Evolutionary conservation across 2,329 filamentous ascomycete genomes (phyloP), one percentile per base, ranked within the genome.

Genomic region (Paecilomyces dactylethromorphus): DNA sequence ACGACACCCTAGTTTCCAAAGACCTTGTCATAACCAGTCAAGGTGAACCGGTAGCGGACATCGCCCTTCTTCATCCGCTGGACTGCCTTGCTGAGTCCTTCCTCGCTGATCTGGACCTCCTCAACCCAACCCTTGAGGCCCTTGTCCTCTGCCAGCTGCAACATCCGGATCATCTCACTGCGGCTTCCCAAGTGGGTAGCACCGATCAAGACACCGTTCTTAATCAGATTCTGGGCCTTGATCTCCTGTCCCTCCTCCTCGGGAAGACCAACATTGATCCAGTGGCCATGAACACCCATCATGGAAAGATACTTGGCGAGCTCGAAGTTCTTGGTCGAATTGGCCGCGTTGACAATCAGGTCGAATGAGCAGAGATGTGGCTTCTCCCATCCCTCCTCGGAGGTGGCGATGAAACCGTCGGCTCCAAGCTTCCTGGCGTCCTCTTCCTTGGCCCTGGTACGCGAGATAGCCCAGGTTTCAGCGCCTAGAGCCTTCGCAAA

Each of bases 221-320:
- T 75, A 60, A 90, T 81, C 68, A 96, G 88, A 69, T 85, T 85
- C 79, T 92, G 88, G 55, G 89, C 87, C 76, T 84, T 86, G 64
- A 94, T 81, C 57, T 81, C 76, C 59, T 90, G 85, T 11, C 90
- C 85, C 52, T 87, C 85, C 62, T 90, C 88, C 71, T 92, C 89
- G 2, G 90, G 90, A 69, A 94, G 81, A 50, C 90, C 90, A 57
- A 93, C 89, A 68, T 84, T 89, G 72, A 93, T 84, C 85, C 89
- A 94, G 70, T 82, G 84, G 59, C 88, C 90, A 77, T 92, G 89
- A 59, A 93, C 87, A 75, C 93, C 91, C 71, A 95, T 83, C 67
- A 92, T 83, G 61, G 83, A 84, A 68, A 95, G 84, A 78, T 94
- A 95, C 63, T 87, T 69, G 33, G 72, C 63, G 33, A 88, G 69